phyloP scores from a whole-genome alignment of 2,329 filamentous ascomycete species.

The Trichoderma sp. region DNA sequence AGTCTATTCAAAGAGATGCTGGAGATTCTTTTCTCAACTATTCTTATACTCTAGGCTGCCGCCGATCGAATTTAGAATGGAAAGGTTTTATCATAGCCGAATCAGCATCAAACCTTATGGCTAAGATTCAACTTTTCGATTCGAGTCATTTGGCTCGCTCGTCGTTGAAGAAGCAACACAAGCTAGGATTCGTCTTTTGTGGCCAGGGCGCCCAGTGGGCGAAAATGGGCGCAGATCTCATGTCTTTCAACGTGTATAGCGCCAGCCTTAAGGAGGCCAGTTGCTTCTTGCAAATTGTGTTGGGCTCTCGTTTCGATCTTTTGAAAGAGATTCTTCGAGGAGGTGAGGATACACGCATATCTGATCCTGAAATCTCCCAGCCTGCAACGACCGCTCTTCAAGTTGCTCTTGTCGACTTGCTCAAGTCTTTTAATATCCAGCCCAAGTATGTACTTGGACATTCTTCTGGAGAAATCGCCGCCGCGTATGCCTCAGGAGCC shows the following conservation, averaged over 20 bases:
- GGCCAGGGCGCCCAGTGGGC: constrained; percentile 46
- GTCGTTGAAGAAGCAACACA: constrained; percentile 29
- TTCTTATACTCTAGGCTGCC: constrained; percentile 46
- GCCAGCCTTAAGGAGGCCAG: constrained; percentile 38
- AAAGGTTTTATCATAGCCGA: constrained; percentile 39
- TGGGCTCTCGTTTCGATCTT: constrained; percentile 37
- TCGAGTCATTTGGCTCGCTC: constrained; percentile 27
- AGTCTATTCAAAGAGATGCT: constrained; percentile 18
- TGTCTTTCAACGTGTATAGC: constrained; percentile 43
- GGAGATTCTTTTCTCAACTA: constrained; percentile 38
- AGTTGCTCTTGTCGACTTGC: constrained; percentile 42
- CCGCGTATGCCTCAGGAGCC: constrained; percentile 41
- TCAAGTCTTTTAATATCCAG: constrained; percentile 34
- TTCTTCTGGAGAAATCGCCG: constrained; percentile 48
- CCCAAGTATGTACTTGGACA: constrained; percentile 43
- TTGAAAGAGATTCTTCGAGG: constrained; percentile 37
- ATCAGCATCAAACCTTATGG: constrained; percentile 34
- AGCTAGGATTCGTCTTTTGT: constrained; percentile 43
- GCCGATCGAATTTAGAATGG: constrained; percentile 46
- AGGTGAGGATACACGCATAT: constrained; percentile 30
- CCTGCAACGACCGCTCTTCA: constrained; percentile 44
- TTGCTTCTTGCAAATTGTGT: constrained; percentile 30
- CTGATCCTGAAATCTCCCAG: constrained; percentile 39
- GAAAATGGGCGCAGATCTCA: constrained; percentile 42
- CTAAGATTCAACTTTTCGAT: constrained; percentile 28